A percentile compares a stretch with the other conserved stretches of the same genome.
Conservation (phyloP, 768 basidiomycete genomes). For the Daedaleopsis nitida region DNA sequence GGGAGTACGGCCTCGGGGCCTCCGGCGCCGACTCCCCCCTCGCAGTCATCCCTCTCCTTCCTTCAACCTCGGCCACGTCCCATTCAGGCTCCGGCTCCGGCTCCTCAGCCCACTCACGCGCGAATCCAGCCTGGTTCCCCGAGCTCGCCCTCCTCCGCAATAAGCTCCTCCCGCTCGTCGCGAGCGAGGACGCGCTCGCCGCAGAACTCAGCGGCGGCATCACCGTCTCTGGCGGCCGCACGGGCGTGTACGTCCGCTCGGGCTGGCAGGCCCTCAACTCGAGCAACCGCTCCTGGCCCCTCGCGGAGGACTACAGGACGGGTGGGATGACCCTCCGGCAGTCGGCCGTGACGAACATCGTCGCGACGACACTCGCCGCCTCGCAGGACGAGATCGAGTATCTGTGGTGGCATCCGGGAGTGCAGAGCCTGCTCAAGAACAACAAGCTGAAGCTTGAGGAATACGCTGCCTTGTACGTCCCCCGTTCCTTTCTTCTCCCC, state of each 20-base stretch:
- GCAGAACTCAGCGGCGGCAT: constrained; percentile 70
- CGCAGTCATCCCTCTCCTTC: constrained; percentile 5
- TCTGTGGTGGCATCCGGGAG: constrained; percentile 72
- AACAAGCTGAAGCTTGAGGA: constrained; percentile 73
- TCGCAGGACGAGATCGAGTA: constrained; percentile 54
- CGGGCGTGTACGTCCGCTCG: constrained; percentile 66
- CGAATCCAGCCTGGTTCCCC: constrained; percentile 34
- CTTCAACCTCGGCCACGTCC: constrained; percentile 22
- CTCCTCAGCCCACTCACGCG: constrained; percentile 24
- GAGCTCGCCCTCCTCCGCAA: constrained; percentile 57
- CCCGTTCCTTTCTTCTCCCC: background rate
- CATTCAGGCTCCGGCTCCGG: constrained; percentile 27
- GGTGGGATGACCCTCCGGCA: constrained; percentile 30
- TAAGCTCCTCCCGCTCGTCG: constrained; percentile 62
- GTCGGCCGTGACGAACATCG: constrained; percentile 50
- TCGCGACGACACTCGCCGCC: constrained; percentile 55
- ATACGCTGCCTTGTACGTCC: constrained; percentile 71
- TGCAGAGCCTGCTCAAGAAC: constrained; percentile 55
- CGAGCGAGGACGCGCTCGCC: constrained; percentile 67
- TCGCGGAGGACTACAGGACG: constrained; percentile 35
- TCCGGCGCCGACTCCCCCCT: constrained; percentile 16
- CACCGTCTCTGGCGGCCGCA: constrained; percentile 58
- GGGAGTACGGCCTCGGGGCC: constrained; percentile 44
- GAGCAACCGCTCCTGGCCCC: constrained; percentile 40
- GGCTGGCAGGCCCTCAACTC: constrained; percentile 71